A percentile compares a stretch with the other conserved stretches of the same genome.
phyloP scores from a whole-genome alignment of 805 yeast species.

The Kazachstania kunashirensis region DNA sequence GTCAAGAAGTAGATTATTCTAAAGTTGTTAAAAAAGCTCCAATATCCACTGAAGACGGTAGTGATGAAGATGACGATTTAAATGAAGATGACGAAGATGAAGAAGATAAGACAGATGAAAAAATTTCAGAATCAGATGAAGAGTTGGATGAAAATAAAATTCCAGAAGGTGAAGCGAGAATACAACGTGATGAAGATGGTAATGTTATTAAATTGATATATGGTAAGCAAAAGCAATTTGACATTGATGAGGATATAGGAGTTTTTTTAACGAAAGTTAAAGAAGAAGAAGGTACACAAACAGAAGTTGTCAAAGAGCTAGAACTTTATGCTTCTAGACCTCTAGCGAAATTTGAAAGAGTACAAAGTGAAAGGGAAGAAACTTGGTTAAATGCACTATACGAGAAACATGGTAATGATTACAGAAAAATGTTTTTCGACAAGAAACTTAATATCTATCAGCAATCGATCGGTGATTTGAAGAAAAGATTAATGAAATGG shows the following conservation, averaged over 20 bases:
- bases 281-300: conserved; percentile 21
- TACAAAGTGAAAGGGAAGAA: conserved; percentile 60
- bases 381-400: conserved; percentile 59
- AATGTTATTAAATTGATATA: conserved; percentile 57
- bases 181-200: conserved; percentile 60
- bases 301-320: conserved; percentile 59
- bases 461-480: conserved; percentile 76
- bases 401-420: conserved; percentile 80
- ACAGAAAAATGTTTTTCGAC: conserved; percentile 87
- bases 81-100: conserved; percentile 32
- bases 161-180: conserved; percentile 70
- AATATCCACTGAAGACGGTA: conserved; percentile 19
- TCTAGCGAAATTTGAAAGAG: conserved; percentile 38
- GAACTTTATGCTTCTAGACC: conserved; percentile 47
- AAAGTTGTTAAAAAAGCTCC: conserved; percentile 31
- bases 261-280: conserved; percentile 17
- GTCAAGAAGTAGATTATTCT: conserved; percentile 53
- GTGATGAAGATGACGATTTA: conserved; percentile 11
- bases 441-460: conserved; percentile 73
- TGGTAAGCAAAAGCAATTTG: conserved; percentile 46
- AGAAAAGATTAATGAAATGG: conserved; percentile 64
- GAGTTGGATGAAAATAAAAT: conserved; percentile 41
- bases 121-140: conserved; percentile 14
- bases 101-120: conserved; percentile 24
- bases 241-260: conserved; percentile 29